Evolutionary conservation across 2,329 filamentous ascomycete genomes (phyloP).

Genomic region (Ophiostoma sp.): DNA sequence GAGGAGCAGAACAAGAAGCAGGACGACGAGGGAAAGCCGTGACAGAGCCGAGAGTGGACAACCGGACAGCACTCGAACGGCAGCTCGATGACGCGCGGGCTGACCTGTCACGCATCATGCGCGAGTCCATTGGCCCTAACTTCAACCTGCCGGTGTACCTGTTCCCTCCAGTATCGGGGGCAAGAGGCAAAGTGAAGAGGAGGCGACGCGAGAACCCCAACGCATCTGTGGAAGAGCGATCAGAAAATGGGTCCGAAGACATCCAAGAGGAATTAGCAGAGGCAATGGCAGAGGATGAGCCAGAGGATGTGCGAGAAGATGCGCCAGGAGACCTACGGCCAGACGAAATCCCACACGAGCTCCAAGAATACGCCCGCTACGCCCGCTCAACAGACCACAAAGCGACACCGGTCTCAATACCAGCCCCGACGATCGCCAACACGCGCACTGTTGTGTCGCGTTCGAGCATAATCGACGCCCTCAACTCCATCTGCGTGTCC

Average conservation of each 20-base stretch:
- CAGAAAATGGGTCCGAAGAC: neutral
- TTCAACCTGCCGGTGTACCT: constrained; percentile 9
- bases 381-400: neutral
- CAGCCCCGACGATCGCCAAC: constrained; percentile 18
- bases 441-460: constrained; percentile 17
- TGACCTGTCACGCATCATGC: constrained; percentile 20
- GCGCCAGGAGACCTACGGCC: neutral
- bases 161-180: neutral
- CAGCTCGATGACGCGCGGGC: constrained; percentile 51
- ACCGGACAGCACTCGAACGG: constrained; percentile 55
- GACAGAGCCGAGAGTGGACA: neutral
- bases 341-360: neutral
- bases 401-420: neutral
- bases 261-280: neutral
- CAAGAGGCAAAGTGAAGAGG: neutral
- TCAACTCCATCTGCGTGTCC: constrained; percentile 23
- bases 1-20: neutral
- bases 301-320: neutral
- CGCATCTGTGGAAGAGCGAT: neutral
- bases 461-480: constrained; percentile 17
- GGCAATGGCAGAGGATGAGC: neutral
- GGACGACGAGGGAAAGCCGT: neutral
- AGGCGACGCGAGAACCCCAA: neutral
- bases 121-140: constrained; percentile 15
- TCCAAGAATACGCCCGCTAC: neutral